Conservation (phyloP, 345 rosid genomes). For the Viola odorata region DNA sequence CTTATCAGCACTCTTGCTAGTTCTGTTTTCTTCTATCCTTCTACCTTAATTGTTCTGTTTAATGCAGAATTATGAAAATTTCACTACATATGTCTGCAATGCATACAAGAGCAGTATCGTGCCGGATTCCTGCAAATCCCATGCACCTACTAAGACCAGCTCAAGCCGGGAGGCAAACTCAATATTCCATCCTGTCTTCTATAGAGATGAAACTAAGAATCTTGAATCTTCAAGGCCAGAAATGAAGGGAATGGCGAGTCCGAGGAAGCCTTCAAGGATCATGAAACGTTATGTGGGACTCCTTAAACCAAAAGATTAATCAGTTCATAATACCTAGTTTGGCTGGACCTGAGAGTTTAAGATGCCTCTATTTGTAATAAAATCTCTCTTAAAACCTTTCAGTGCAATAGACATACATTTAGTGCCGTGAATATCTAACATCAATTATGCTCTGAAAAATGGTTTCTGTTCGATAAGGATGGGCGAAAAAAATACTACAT, state of each 20-base stretch:
- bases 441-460: too few species aligned
- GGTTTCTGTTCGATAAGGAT: too few species aligned
- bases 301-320: too few species aligned
- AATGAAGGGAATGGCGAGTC: conserved; percentile 6
- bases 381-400: too few species aligned
- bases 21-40: too few species aligned
- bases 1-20: not conserved
- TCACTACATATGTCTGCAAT: conserved; percentile 28
- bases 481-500: too few species aligned
- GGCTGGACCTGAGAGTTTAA: too few species aligned
- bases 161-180: conserved; percentile 3
- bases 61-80: conserved; percentile 37
- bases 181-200: conserved; percentile 5
- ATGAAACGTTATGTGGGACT: not conserved
- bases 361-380: too few species aligned
- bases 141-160: not conserved
- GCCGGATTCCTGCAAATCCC: conserved; percentile 26
- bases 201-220: not conserved
- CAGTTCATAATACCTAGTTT: too few species aligned
- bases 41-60: not conserved
- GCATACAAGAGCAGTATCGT: conserved; percentile 25
- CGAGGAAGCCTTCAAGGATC: not conserved
- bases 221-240: not conserved
- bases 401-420: too few species aligned
- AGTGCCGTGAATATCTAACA: too few species aligned